These are phyloP conservation scores for Liriodendron chinense DNA, from an alignment of 164 flowering plant species.

Conservation along the genomic window DNA sequence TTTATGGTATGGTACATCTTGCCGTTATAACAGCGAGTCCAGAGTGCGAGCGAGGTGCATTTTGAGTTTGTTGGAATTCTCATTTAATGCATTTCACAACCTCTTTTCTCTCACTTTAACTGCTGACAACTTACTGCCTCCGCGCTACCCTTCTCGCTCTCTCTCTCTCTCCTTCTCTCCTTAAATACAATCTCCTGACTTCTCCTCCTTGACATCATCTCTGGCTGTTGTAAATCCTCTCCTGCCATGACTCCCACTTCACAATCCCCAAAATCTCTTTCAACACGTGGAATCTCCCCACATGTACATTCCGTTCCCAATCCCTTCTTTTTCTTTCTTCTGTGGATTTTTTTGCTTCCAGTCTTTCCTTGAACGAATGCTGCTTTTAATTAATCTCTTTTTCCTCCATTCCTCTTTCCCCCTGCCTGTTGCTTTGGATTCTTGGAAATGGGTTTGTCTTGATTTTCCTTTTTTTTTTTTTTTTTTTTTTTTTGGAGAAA, in stretches of 20 bases:
- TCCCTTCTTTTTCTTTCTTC: too few relatives aligned
- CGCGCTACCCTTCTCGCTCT: conserved; percentile 28
- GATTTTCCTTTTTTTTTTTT: too few relatives aligned
- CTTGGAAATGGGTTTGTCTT: neutral
- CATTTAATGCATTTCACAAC: conserved; percentile 38
- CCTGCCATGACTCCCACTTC: conserved; percentile 30
- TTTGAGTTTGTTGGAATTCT: conserved; percentile 3
- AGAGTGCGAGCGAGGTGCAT: conserved; percentile 11
- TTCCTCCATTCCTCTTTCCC: neutral
- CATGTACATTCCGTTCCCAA: conserved; percentile 26
- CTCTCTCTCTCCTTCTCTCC: conserved; percentile 1
- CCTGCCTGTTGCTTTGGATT: neutral
- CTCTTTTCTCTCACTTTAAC: conserved; percentile 28
- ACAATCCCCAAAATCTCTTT: conserved; percentile 15
- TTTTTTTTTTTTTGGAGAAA: neutral
- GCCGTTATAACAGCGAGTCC: too few relatives aligned
- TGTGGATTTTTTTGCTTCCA: neutral
- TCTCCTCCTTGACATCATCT: conserved; percentile 2
- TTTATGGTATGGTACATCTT: too few relatives aligned
- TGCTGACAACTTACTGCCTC: conserved; percentile 24
- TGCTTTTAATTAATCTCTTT: neutral
- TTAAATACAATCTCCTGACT: neutral
- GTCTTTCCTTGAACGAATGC: neutral
- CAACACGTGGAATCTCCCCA: conserved; percentile 26
- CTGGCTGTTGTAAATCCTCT: conserved; percentile 3